A percentile compares a stretch with the other conserved stretches of the same genome.
Evolutionary conservation across 2,329 filamentous ascomycete species (phyloP).

Genomic region (Fusarium brevicatenulatum): DNA sequence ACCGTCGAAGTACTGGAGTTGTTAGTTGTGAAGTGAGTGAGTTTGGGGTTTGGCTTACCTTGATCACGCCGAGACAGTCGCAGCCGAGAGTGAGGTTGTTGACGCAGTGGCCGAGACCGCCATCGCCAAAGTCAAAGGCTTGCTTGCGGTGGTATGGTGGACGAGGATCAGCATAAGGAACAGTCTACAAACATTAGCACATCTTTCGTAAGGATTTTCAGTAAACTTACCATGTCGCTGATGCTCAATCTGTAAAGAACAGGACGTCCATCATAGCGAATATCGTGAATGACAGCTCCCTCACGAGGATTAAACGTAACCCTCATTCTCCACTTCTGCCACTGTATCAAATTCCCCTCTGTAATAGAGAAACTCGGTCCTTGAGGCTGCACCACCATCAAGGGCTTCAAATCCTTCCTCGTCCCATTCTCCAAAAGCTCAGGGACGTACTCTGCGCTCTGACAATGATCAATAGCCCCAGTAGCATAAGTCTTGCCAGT

Average conservation of each 20-base stretch:
- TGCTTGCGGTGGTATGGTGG: constrained; percentile 71
- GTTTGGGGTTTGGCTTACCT: constrained; percentile 13
- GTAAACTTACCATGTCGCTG: constrained; percentile 68
- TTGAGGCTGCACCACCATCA: constrained; percentile 58
- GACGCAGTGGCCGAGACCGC: constrained; percentile 70
- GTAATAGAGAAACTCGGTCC: constrained; percentile 55
- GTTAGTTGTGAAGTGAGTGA: neutral
- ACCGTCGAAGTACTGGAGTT: constrained; percentile 49
- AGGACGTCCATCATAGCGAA: constrained; percentile 72
- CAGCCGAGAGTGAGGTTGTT: constrained; percentile 75
- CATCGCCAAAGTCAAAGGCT: constrained; percentile 77
- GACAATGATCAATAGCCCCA: constrained; percentile 46
- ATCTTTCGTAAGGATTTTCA: rapidly evolving
- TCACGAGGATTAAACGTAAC: constrained; percentile 77
- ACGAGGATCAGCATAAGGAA: constrained; percentile 73
- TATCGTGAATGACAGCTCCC: constrained; percentile 74
- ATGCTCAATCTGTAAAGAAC: constrained; percentile 74
- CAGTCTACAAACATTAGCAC: constrained; percentile 45
- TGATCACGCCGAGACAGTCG: constrained; percentile 73
- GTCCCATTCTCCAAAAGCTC: constrained; percentile 54
- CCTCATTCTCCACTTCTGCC: constrained; percentile 75
- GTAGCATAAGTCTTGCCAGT: constrained; percentile 27
- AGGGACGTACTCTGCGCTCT: constrained; percentile 52
- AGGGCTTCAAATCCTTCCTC: constrained; percentile 65
- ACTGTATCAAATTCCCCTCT: constrained; percentile 57